phyloP scores from a whole-genome alignment of 352 stramenopile genomes.

The Phytophthora foliorum region DNA sequence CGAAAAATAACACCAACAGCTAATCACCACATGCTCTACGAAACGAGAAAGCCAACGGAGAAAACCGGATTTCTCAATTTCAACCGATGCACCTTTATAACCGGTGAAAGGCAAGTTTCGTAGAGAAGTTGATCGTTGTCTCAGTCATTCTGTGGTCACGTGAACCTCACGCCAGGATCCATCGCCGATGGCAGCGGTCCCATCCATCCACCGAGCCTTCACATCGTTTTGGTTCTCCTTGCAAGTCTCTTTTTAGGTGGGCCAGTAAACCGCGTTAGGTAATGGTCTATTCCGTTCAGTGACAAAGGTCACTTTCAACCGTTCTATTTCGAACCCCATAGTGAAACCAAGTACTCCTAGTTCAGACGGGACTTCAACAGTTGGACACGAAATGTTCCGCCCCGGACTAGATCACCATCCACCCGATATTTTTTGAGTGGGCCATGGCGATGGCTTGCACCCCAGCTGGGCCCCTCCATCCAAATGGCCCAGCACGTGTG shows the following conservation, averaged over 20 bases:
- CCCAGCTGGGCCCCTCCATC: conserved; percentile 21
- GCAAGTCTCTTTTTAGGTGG: conserved; percentile 22
- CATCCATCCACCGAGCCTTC: conserved; percentile 19
- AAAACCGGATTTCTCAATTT: too few species aligned
- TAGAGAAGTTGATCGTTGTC: too few species aligned
- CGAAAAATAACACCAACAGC: background rate
- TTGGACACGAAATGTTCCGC: conserved; percentile 28
- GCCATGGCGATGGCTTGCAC: conserved; percentile 22
- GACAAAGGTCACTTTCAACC: background rate
- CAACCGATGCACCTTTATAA: too few species aligned
- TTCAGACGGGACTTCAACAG: conserved; percentile 25
- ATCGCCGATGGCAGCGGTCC: too few species aligned
- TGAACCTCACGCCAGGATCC: too few species aligned
- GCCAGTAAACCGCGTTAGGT: conserved; percentile 18
- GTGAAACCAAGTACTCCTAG: conserved; percentile 6
- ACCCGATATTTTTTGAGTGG: conserved; percentile 23
- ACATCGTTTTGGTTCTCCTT: conserved; percentile 24
- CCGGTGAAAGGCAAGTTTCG: too few species aligned
- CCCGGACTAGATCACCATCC: conserved; percentile 32
- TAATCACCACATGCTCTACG: background rate
- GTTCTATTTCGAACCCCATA: conserved; percentile 20
- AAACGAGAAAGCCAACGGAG: background rate
- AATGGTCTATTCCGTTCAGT: conserved; percentile 7
- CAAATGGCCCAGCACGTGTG: conserved; percentile 21
- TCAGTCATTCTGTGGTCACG: conserved; percentile 20